Evolutionary conservation across 805 yeast genomes (phyloP).

Genomic region (Pichia eremophila): DNA sequence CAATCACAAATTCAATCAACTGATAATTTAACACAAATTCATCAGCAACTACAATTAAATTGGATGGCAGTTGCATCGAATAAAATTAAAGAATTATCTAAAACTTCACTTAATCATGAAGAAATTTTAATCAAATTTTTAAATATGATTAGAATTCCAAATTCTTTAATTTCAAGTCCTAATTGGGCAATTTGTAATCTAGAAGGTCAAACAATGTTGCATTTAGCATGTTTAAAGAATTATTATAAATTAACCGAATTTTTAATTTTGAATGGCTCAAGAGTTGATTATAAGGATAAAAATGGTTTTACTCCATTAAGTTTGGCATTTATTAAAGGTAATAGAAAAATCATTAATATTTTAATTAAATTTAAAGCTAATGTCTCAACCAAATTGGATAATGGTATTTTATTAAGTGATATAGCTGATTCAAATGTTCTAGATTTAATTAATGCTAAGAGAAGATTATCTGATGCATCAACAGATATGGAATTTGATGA

Average conservation of each 20-base stretch:
- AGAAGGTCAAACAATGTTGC: conserved; percentile 84
- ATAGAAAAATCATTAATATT: conserved; percentile 53
- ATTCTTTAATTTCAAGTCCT: conserved; percentile 48
- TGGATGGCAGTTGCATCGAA: conserved; percentile 48
- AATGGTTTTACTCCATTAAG: conserved; percentile 85
- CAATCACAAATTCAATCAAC: conserved; percentile 6
- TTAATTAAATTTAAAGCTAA: conserved; percentile 59
- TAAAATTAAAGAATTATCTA: conserved; percentile 38
- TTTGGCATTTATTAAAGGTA: conserved; percentile 71
- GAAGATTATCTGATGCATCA: conserved; percentile 4
- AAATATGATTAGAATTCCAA: conserved; percentile 54
- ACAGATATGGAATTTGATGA: conserved; percentile 5
- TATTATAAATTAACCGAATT: conserved; percentile 52
- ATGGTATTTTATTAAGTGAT: conserved; percentile 36
- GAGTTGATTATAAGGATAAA: conserved; percentile 62
- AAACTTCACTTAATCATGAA: conserved; percentile 37
- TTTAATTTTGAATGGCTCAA: conserved; percentile 54
- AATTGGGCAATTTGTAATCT: conserved; percentile 74
- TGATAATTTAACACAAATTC: conserved; percentile 4
- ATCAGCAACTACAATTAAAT: conserved; percentile 16
- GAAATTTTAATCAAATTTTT: conserved; percentile 41
- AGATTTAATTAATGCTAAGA: conserved; percentile 22
- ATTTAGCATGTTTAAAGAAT: conserved; percentile 73
- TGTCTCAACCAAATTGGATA: conserved; percentile 39
- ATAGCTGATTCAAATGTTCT: conserved; percentile 32